Evolutionary conservation across 192 early-diverging fungal species (phyloP), one percentile per base, ranked within the genome.

Genomic region (Chytriomyces sp.): DNA sequence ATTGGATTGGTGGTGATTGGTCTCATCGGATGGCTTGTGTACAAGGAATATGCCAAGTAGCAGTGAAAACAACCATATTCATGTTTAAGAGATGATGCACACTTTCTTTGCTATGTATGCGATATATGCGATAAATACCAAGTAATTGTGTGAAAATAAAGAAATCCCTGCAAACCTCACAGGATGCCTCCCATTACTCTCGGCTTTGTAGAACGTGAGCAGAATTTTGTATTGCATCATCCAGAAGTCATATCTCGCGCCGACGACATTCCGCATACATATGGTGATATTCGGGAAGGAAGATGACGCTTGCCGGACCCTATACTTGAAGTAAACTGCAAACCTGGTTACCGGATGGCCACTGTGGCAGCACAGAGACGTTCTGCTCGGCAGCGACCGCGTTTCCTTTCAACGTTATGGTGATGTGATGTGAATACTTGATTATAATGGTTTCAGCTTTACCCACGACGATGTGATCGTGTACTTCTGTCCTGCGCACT

Each of bases 351-450:
- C 52, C 2, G 66, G 66, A 22, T 10, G 54, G 19, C 66, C 66
- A 30, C 32, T 86, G 52, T 96, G 95, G 96, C 81, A 96, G 37
- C 90, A 95, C 73, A 92, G 91, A 7, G 82, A 80, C 32, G 72
- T 83, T 28, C 85, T 91, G 31, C 77, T 94, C 33, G 72, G 77
- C 40, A 79, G 77, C 8, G 88, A 90, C 36, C 59, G 79, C 39
- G 89, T 89, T 4, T 62, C 70, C 14, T 97, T 94, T 76, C 87
- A 84, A 30, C 82, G 86, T 10, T 97, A 94, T 74, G 64, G 77
- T 10, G 85, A 85, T 57, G 85, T 91, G 3, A 92, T 95, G 93
- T 75, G 77, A 8, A 77, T 94, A 68, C 82, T 97, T 58, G 52
- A 92, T 60, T 94, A n/a, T n/a, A n/a, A n/a, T n/a, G n/a, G n/a